Base-by-base conservation (phyloP, 306 rosid species). In the Lathyrus oleraceus region DNA sequence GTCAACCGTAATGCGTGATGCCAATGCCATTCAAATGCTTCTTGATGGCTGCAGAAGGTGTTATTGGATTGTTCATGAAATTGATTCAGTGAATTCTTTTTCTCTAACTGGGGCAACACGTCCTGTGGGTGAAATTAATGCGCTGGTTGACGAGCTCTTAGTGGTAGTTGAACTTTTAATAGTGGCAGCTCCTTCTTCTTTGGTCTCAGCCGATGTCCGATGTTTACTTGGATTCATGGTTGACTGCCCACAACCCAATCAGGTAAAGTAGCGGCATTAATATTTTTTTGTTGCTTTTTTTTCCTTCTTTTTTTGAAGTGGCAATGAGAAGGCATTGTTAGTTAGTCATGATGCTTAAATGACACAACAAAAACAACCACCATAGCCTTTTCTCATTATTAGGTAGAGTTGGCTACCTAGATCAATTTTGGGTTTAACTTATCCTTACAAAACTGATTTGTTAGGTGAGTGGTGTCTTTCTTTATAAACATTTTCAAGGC, bases 221-320 rank as follows among this genome's bases (percentile, higher is more conserved):
- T 78, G 99, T 74, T 86, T 94, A 56, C 97, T 94, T 68, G 97
- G 99, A 51, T 94, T 94, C 81, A 83, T 91, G 92, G 96, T 88
- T 72, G 99, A 94, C 76, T 94, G 99, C 73, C 99, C 99, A 38
- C 99, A 94, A 63, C 92, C 90, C 71, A 94, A 94, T 86, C 99
- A 94, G 97, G 99, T 94, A 76, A 60, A 27, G 48, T 48, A 71
- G 73, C 27, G 69, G 39, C 72, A 48, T 65, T 15, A 16, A 45
- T 19, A 61, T 10, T 15, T 44, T 72, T 49, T 43, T 0, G 8
- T 10, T 77, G 53, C 17, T 49, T 48, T 9, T 49, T 4, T 51
- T 0, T 48, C 5, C 44, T 39, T 45, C 2, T 47, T 69, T 70
- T 27, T n/a, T 28, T 20, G 27, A 14, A 16, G 62, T 11, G n/a